phyloP scores from a whole-genome alignment of 176 grass and related monocot species.

The Triticum timopheevii region DNA sequence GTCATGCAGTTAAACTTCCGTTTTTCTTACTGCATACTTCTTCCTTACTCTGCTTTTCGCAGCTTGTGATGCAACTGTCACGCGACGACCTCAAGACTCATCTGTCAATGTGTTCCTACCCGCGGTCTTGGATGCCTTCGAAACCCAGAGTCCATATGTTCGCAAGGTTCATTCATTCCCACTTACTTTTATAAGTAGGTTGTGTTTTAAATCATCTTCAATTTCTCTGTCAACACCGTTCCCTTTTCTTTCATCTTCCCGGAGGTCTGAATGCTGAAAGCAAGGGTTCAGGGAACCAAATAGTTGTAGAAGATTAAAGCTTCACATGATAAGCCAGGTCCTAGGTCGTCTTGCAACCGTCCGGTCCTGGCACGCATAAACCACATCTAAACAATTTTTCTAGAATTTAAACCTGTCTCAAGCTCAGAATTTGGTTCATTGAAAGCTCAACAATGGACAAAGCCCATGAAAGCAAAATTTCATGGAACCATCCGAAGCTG shows the following conservation, averaged over 20 bases:
- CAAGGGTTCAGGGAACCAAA: background rate
- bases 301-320: background rate
- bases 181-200: background rate
- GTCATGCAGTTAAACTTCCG: too few species aligned
- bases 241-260: background rate
- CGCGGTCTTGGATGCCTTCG: conserved; percentile 69
- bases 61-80: conserved; percentile 71
- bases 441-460: background rate
- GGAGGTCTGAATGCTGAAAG: background rate
- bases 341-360: background rate
- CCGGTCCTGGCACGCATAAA: background rate
- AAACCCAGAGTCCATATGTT: conserved; percentile 68
- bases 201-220: background rate
- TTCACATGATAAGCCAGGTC: too few species aligned
- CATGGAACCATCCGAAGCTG: background rate
- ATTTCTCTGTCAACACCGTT: background rate
- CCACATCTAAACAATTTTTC: background rate
- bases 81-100: conserved; percentile 68
- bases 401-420: background rate
- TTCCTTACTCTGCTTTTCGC: conserved; percentile 27
- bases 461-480: too few species aligned
- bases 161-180: conserved; percentile 59
- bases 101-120: conserved; percentile 63
- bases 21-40: too few species aligned
- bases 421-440: background rate